Evolutionary conservation across 2,329 filamentous ascomycete species (phyloP), one percentile per base, ranked within the genome.

Genomic region (Ophiostoma triangulosporum): DNA sequence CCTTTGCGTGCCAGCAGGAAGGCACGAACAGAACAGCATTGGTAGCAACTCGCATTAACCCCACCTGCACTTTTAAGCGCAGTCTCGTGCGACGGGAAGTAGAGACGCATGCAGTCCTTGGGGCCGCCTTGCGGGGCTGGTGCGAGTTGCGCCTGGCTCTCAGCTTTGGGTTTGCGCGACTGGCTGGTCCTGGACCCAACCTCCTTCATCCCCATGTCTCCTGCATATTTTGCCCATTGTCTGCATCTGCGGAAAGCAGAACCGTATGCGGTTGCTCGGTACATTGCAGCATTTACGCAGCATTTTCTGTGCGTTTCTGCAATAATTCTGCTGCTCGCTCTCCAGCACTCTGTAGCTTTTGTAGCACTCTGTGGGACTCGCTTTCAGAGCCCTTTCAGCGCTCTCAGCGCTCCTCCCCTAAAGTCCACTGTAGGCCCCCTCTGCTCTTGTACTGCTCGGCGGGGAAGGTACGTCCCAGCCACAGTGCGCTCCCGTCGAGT

Each of bases 171-270:
- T 26, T 17, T 36, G 9, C 48, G 53, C 5, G 61, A 50, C 46
- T 61, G 65, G 5, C 66, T 56, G 24, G 65, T 59, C 27, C 73
- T 69, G 40, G 64, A 63, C 17, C 68, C 66, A 57, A 73, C 73
- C 58, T 77, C 71, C 48, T 69, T 69, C 59, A 73, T 60, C 15
- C 73, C 72, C 15, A 68, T 64, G 54, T 75, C 69, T 17, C 70
- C 69, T 68, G 45, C 11, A 6, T 14, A 17, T 17, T 15, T 76
- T 82, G 24, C 82, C 84, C 6, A 78, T 72, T 1, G 80, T 78
- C 38, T 80, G 73, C 86, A 96, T 91, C 2, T 77, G 76, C 15
- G 91, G 91, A 63, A 97, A 95, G 64, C 87, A 89, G 53, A 83
- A 83, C 20, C 78, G 78, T 53, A 94, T 73, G 35, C 67, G 60